Conservation (phyloP, 2,329 filamentous ascomycete genomes). For the Blastomyces parvus region DNA sequence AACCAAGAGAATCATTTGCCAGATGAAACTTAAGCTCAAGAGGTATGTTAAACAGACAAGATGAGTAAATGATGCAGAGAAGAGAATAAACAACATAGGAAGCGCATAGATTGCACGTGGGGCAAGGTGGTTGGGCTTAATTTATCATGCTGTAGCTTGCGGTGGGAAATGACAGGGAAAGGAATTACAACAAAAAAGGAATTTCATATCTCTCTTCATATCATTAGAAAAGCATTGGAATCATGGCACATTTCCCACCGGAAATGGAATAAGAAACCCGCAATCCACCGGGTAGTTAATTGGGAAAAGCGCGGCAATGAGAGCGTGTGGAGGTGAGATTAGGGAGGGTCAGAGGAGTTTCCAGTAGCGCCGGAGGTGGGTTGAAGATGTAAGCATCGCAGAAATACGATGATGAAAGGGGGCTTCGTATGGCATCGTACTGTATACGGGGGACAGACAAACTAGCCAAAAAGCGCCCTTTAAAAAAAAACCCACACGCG, state of each 20-base stretch:
- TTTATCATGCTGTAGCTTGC: background rate
- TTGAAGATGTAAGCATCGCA: background rate
- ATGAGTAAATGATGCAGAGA: background rate
- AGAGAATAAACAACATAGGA: background rate
- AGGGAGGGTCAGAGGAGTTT: background rate
- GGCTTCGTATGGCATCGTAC: background rate
- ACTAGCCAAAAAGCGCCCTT: background rate
- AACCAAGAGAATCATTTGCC: background rate
- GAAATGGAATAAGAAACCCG: background rate
- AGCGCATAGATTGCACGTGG: background rate
- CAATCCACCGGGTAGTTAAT: background rate
- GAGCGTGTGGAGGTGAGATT: background rate
- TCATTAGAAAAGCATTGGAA: background rate
- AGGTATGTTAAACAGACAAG: background rate
- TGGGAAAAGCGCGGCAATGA: background rate
- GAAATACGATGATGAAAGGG: background rate
- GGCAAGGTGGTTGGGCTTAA: background rate
- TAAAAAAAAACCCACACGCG: background rate
- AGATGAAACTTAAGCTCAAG: background rate
- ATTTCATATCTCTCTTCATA: background rate
- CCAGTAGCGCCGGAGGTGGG: background rate
- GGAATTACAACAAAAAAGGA: background rate
- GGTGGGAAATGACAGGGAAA: background rate
- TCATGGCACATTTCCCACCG: background rate
- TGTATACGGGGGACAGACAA: background rate